A percentile compares a stretch with the other conserved stretches of the same genome.
phyloP scores from a whole-genome alignment of 352 stramenopile species.

The Pythium guiyangense region DNA sequence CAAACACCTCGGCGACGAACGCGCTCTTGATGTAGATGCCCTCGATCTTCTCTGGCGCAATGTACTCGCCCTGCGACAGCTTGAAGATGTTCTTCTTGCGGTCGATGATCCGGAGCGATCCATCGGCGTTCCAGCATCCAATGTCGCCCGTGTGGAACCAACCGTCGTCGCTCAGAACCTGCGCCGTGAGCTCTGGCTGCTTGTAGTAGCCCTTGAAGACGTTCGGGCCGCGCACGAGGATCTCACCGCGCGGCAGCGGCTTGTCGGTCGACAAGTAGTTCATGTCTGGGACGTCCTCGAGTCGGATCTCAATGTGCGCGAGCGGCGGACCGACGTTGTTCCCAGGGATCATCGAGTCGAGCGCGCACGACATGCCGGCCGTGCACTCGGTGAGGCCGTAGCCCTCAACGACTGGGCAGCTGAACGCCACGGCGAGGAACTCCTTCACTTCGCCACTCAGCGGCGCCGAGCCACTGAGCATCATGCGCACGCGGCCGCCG shows the following conservation, averaged over 20 bases:
- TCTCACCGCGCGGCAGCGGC: too few relatives aligned
- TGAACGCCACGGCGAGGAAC: conserved; percentile 93
- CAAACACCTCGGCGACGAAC: conserved; percentile 92
- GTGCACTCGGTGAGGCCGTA: conserved; percentile 93
- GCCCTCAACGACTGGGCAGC: conserved; percentile 88
- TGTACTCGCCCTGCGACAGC: conserved; percentile 93
- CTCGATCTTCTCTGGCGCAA: conserved; percentile 96
- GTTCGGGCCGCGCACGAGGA: too few relatives aligned
- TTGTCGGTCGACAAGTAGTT: conserved; percentile 89
- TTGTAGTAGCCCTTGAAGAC: too few relatives aligned
- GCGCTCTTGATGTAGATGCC: conserved; percentile 89
- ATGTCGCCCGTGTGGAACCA: too few relatives aligned
- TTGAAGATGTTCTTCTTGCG: conserved; percentile 95
- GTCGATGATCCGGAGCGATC: conserved; percentile 88
- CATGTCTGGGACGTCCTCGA: conserved; percentile 96
- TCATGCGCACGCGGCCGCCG: conserved; percentile 85
- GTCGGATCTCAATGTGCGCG: conserved; percentile 83
- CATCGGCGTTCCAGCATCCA: conserved; percentile 92
- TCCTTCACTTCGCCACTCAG: conserved; percentile 90
- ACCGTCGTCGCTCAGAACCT: too few relatives aligned
- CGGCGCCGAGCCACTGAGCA: conserved; percentile 93
- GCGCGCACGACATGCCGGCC: conserved; percentile 30
- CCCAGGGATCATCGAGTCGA: conserved; percentile 28
- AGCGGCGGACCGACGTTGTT: conserved; percentile 92
- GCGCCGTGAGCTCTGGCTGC: too few relatives aligned